Conservation (phyloP, 2,329 filamentous ascomycete genomes). For the Aschersonia sp. region DNA sequence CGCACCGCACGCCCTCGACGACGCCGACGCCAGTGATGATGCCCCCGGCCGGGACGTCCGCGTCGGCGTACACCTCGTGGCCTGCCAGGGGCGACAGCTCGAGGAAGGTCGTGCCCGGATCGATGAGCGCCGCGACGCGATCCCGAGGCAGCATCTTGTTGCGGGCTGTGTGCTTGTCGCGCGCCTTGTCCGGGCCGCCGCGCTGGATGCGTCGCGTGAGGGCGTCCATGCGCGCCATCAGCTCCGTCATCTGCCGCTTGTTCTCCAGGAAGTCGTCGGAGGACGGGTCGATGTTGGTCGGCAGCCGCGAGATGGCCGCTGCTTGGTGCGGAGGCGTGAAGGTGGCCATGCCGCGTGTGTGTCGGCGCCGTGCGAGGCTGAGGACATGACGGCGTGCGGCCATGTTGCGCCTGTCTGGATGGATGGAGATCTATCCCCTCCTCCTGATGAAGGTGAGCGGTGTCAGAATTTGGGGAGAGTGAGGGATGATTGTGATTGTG, state of each 20-base stretch:
- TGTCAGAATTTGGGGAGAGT: too few species aligned
- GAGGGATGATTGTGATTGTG: too few species aligned
- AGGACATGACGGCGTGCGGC: slow-evolving; percentile 12
- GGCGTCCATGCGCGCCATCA: slow-evolving; percentile 52
- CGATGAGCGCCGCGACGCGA: slow-evolving; percentile 72
- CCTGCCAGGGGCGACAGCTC: slow-evolving; percentile 90
- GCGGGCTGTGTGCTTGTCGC: slow-evolving; percentile 72
- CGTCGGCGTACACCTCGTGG: slow-evolving; percentile 70
- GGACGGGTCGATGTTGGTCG: slow-evolving; percentile 59
- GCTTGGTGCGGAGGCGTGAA: slow-evolving; percentile 76
- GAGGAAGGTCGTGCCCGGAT: slow-evolving; percentile 79
- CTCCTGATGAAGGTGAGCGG: too few species aligned
- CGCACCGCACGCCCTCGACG: slow-evolving; percentile 80
- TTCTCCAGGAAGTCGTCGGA: slow-evolving; percentile 76
- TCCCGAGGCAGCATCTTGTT: slow-evolving; percentile 94
- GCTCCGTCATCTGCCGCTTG: slow-evolving; percentile 58
- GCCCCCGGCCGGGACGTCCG: slow-evolving; percentile 77
- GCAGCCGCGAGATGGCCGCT: slow-evolving; percentile 66
- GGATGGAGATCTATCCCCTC: too few species aligned
- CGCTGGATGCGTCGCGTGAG: slow-evolving; percentile 59
- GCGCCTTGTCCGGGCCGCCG: slow-evolving; percentile 69
- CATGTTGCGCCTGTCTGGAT: too few species aligned
- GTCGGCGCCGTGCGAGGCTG: slow-evolving; percentile 13
- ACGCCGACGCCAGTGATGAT: slow-evolving; percentile 88
- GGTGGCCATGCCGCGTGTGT: slow-evolving; percentile 42